These are phyloP conservation scores for Collybia mongolica DNA, from an alignment of 768 basidiomycete species.

Conservation along the genomic window DNA sequence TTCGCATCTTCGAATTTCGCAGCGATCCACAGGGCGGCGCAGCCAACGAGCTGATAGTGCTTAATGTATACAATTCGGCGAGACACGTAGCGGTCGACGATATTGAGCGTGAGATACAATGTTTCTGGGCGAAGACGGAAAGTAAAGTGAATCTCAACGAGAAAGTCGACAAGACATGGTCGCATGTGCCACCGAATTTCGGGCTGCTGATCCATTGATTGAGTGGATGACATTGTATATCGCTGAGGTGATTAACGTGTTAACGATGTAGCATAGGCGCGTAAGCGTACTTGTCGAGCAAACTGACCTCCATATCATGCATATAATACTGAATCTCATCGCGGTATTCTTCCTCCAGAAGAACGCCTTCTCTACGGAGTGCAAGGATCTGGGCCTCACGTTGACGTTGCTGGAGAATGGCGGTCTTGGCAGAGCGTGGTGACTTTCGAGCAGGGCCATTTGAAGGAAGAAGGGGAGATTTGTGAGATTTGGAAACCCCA, in stretches of 20 bases:
- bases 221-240: slow-evolving; percentile 85
- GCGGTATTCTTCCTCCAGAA: slow-evolving; percentile 93
- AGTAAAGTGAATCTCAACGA: slow-evolving; percentile 97
- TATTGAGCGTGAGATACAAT: slow-evolving; percentile 96
- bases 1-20: slow-evolving; percentile 99
- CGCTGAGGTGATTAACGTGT: slow-evolving; percentile 33
- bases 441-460: slow-evolving; percentile 55
- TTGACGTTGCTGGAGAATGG: slow-evolving; percentile 62
- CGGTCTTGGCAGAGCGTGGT: slow-evolving; percentile 64
- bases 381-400: slow-evolving; percentile 69
- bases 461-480: slow-evolving; percentile 51
- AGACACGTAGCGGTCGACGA: slow-evolving; percentile 98
- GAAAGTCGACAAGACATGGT: slow-evolving; percentile 96
- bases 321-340: slow-evolving; percentile 93
- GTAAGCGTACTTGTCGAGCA: slow-evolving; percentile 1
- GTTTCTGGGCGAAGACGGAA: slow-evolving; percentile 98
- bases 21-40: slow-evolving; percentile 98
- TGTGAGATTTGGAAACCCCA: slow-evolving; percentile 70
- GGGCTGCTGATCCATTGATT: slow-evolving; percentile 99
- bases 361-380: slow-evolving; percentile 67
- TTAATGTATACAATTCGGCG: slow-evolving; percentile 98
- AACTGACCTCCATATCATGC: slow-evolving; percentile 97
- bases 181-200: slow-evolving; percentile 99
- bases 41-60: slow-evolving; percentile 98
- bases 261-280: slow-evolving; percentile 14